A percentile compares a stretch with the other conserved stretches of the same genome.
These are phyloP conservation scores for Logfia minima DNA, from an alignment of 129 eudicot genomes.

Conservation along the genomic window DNA sequence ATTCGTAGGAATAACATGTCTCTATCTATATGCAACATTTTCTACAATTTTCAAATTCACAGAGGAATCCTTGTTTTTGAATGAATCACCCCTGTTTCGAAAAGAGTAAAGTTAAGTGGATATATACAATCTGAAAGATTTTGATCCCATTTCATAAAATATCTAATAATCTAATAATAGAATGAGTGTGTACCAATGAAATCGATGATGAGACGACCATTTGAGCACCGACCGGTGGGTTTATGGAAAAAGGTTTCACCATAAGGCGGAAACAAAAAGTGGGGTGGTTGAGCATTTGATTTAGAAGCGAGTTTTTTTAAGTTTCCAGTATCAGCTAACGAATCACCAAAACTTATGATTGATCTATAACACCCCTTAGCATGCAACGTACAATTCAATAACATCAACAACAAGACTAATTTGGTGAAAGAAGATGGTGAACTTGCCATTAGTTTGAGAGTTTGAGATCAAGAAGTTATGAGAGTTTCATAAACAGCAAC, in stretches of 20 bases:
- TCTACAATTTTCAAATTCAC: too few species aligned
- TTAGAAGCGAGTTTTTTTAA: constrained; percentile 7
- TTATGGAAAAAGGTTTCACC: constrained; percentile 54
- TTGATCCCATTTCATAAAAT: neutral
- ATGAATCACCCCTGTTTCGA: too few species aligned
- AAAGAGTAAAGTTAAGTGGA: neutral
- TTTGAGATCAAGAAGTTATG: neutral
- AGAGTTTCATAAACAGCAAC: neutral
- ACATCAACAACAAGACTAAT: neutral
- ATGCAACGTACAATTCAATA: neutral
- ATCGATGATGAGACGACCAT: constrained; percentile 65
- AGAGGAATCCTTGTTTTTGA: too few species aligned
- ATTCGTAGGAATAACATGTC: too few species aligned
- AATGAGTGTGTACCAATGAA: constrained; percentile 43
- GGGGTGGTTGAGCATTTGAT: constrained; percentile 10
- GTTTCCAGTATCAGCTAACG: constrained; percentile 66
- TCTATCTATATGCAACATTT: too few species aligned
- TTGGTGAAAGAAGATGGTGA: constrained; percentile 17
- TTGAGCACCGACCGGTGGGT: constrained; percentile 59
- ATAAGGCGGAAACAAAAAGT: constrained; percentile 40
- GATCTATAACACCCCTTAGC: constrained; percentile 39
- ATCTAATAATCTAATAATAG: neutral
- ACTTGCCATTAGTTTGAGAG: constrained; percentile 23
- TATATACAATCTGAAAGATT: neutral
- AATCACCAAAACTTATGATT: constrained; percentile 66